A percentile compares a stretch with the other conserved stretches of the same genome.
Evolutionary conservation across 208 protist species (phyloP).

Genomic region (Porcisia hertigi): DNA sequence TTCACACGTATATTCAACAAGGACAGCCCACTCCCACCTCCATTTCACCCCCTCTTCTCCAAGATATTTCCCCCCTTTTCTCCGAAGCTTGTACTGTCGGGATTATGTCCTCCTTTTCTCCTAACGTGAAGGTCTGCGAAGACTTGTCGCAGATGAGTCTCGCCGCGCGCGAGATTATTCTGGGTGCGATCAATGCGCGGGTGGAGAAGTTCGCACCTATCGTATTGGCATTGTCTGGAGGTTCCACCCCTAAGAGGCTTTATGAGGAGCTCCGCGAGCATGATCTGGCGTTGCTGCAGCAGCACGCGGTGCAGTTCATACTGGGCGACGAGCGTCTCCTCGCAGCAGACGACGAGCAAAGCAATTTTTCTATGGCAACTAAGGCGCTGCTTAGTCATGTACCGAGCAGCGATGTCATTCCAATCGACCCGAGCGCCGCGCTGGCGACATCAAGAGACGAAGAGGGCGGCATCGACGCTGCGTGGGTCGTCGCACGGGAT

Average conservation of each 20-base stretch:
- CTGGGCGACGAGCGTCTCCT: constrained; percentile 78
- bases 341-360: constrained; percentile 42
- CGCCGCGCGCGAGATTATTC: constrained; percentile 45
- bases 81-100: not conserved
- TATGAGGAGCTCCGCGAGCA: constrained; percentile 51
- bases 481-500: constrained; percentile 39
- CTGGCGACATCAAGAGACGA: constrained; percentile 32
- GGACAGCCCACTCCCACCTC: not conserved
- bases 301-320: constrained; percentile 52
- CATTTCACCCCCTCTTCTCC: not conserved
- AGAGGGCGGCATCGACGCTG: constrained; percentile 35
- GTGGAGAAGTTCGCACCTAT: constrained; percentile 14
- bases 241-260: constrained; percentile 66
- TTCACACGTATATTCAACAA: not conserved
- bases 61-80: too few species aligned
- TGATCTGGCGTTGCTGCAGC: constrained; percentile 43
- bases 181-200: constrained; percentile 20
- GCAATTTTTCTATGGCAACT: constrained; percentile 72
- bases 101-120: constrained; percentile 35
- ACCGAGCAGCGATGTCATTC: constrained; percentile 41
- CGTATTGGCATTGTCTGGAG: constrained; percentile 74
- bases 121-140: constrained; percentile 42
- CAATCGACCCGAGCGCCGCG: constrained; percentile 40
- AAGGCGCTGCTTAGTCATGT: constrained; percentile 59
- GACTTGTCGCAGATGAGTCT: constrained; percentile 37